Evolutionary conservation across 1,139 yeast genomes (phyloP).

Genomic region (Yamadazyma membranifaciens): DNA sequence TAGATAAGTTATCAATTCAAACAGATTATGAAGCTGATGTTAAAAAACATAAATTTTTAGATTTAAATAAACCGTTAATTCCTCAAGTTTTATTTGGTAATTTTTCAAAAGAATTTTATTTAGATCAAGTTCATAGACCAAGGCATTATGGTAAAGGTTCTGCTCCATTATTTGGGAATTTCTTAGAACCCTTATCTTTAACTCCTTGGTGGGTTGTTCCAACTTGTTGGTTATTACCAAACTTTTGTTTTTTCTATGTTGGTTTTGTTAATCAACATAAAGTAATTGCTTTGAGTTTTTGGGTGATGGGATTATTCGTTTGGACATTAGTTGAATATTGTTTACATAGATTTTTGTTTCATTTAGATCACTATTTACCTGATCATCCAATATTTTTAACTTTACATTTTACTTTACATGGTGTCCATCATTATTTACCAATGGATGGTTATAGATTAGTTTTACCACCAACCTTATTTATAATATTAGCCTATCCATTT

Average conservation of each 20-base stretch:
- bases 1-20: constrained; percentile 67
- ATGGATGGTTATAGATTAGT: constrained; percentile 94
- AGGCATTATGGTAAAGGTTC: constrained; percentile 83
- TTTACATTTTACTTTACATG: constrained; percentile 86
- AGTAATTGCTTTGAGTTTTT: constrained; percentile 39
- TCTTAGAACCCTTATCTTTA: constrained; percentile 46
- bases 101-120: constrained; percentile 82
- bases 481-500: constrained; percentile 44
- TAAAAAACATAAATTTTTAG: constrained; percentile 79
- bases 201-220: constrained; percentile 76
- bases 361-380: constrained; percentile 83
- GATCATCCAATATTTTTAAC: constrained; percentile 73
- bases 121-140: constrained; percentile 96
- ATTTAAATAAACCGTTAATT: constrained; percentile 76
- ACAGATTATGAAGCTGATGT: constrained; percentile 77
- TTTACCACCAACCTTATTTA: constrained; percentile 88
- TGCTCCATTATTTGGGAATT: constrained; percentile 66
- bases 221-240: constrained; percentile 81
- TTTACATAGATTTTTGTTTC: constrained; percentile 90
- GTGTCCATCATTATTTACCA: constrained; percentile 95
- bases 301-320: constrained; percentile 68
- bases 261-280: constrained; percentile 38
- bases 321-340: constrained; percentile 93
- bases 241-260: constrained; percentile 46
- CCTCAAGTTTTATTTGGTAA: constrained; percentile 72